These are phyloP conservation scores for Gliomastix tumulicola DNA, from an alignment of 2,329 filamentous ascomycete species.

Conservation along the genomic window DNA sequence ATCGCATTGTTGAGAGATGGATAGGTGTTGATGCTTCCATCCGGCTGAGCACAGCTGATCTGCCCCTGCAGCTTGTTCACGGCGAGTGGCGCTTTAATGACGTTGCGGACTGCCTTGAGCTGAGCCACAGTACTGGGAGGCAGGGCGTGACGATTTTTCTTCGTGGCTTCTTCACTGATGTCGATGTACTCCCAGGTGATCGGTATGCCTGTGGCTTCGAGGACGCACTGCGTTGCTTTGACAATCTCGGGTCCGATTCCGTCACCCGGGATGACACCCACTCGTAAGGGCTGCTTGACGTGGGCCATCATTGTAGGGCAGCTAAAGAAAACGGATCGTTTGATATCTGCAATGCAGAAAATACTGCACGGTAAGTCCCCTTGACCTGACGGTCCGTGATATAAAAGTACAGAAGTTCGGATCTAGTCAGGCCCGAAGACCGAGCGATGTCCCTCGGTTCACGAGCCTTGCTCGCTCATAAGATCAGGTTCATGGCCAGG, in stretches of 20 bases:
- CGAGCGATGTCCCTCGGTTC: too few relatives aligned
- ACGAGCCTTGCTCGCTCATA: too few relatives aligned
- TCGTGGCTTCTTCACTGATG: not conserved
- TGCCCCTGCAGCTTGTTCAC: not conserved
- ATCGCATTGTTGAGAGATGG: constrained; percentile 2
- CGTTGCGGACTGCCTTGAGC: not conserved
- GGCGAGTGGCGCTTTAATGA: not conserved
- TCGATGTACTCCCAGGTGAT: not conserved
- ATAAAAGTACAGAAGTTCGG: too few relatives aligned
- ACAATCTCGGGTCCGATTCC: not conserved
- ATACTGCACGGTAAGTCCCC: too few relatives aligned
- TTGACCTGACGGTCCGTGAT: too few relatives aligned
- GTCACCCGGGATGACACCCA: not conserved
- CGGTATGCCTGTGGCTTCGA: not conserved
- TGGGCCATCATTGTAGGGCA: too few relatives aligned
- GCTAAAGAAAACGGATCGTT: too few relatives aligned
- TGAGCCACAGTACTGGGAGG: not conserved
- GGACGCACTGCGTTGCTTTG: not conserved
- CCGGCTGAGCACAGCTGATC: not conserved
- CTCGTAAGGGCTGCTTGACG: too few relatives aligned
- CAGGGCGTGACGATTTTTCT: not conserved
- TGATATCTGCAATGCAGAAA: too few relatives aligned
- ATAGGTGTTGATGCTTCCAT: not conserved
- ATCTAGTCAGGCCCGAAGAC: too few relatives aligned
- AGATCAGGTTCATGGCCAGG: too few relatives aligned